Conservation (phyloP, 495 filamentous ascomycete genomes). For the Amphirosellinia nigrospora region DNA sequence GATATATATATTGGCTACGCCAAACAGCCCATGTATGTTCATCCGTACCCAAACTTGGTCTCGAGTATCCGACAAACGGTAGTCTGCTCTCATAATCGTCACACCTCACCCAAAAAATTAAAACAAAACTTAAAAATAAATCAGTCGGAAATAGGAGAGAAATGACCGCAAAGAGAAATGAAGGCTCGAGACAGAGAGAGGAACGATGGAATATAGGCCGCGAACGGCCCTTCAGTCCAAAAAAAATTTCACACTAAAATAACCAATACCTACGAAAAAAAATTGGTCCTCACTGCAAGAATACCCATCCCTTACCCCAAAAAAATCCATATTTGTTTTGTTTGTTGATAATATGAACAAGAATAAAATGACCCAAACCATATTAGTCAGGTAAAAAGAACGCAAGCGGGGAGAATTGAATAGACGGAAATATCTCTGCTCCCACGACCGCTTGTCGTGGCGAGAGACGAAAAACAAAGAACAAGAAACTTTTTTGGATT, state of each 20-base stretch:
- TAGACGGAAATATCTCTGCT: neutral
- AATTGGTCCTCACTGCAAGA: neutral
- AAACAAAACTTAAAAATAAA: neutral
- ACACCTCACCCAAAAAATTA: neutral
- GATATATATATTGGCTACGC: conserved; percentile 3
- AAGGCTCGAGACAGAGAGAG: neutral
- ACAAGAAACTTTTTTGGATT: conserved; percentile 13
- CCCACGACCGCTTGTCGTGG: conserved; percentile 13
- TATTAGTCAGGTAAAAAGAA: neutral
- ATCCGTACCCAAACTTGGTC: neutral
- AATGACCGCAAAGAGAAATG: neutral
- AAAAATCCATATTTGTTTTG: neutral
- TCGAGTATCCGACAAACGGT: neutral
- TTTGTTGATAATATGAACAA: neutral
- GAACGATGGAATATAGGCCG: neutral
- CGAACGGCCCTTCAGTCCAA: neutral
- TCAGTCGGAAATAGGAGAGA: neutral
- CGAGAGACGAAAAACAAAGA: conserved; percentile 7
- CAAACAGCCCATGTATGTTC: neutral
- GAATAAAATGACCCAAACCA: neutral
- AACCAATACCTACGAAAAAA: neutral
- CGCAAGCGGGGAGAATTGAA: neutral
- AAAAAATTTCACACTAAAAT: neutral
- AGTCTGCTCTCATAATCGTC: neutral
- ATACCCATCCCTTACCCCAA: neutral